These are phyloP conservation scores for Penicillium fuscoglaucum DNA, from an alignment of 2,329 filamentous ascomycete genomes.

Conservation along the genomic window DNA sequence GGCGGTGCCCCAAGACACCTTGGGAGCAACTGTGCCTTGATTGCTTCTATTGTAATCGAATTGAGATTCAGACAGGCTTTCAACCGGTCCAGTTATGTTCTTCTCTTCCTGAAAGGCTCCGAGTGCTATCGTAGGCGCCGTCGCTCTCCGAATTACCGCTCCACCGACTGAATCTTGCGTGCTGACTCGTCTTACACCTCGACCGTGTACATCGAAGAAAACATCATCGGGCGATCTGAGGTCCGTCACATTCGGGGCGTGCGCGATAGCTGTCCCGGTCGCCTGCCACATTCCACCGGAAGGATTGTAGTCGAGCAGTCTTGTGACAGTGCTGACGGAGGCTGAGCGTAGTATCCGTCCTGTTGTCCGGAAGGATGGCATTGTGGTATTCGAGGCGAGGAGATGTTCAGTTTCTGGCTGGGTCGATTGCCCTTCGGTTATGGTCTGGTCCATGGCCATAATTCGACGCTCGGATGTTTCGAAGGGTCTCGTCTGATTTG, in stretches of 20 bases:
- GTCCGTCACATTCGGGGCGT: background rate
- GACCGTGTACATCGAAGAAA: background rate
- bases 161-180: background rate
- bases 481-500: background rate
- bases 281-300: background rate
- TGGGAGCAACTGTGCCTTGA: background rate
- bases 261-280: background rate
- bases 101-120: background rate
- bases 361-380: background rate
- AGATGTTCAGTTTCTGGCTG: background rate
- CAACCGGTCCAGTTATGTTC: background rate
- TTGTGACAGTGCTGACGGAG: background rate
- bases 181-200: background rate
- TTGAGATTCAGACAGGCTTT: background rate
- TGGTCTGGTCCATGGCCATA: background rate
- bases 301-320: background rate
- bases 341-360: background rate
- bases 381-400: background rate
- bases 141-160: background rate
- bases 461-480: background rate
- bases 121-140: background rate
- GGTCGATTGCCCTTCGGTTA: background rate
- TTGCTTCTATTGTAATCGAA: too few species aligned
- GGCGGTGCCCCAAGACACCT: background rate
- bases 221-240: background rate